phyloP scores from a whole-genome alignment of 345 rosid genomes.

The Rhizophora mangle region DNA sequence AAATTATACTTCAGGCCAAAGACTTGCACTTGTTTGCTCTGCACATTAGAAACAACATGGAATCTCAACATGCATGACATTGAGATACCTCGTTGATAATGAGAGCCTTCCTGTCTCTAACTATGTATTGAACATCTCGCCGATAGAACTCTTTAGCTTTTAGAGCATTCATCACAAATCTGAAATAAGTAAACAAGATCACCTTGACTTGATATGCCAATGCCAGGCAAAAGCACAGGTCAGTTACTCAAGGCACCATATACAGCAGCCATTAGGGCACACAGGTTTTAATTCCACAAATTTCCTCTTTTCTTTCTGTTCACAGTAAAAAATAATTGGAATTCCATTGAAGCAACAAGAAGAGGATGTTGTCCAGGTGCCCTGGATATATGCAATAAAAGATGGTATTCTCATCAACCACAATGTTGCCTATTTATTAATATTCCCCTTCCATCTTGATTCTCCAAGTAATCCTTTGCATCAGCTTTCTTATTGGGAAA shows the following conservation, averaged over 20 bases:
- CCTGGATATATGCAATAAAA: too few species aligned
- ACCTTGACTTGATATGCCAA: constrained; percentile 4
- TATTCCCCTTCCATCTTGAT: too few species aligned
- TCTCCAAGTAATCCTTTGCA: too few species aligned
- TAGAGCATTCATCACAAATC: constrained; percentile 93
- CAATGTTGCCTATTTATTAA: too few species aligned
- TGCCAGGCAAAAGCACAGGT: not conserved
- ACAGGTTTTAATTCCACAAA: not conserved
- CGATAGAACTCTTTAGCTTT: constrained; percentile 97
- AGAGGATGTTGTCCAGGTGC: too few species aligned
- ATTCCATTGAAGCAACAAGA: too few species aligned
- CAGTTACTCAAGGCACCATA: not conserved
- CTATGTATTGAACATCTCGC: constrained; percentile 85
- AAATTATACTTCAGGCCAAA: not conserved
- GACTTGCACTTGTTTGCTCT: not conserved
- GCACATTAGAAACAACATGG: not conserved
- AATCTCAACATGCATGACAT: not conserved
- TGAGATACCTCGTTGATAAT: constrained; percentile 83
- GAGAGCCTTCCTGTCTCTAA: constrained; percentile 87
- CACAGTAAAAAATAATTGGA: too few species aligned
- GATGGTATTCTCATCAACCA: too few species aligned
- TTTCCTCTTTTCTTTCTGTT: too few species aligned
- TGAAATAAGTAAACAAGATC: constrained; percentile 28
- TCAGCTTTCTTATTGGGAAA: too few species aligned
- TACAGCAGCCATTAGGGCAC: constrained; percentile 1